Conservation (phyloP, 2,329 filamentous ascomycete genomes). For the Penicillium griseofulvum region DNA sequence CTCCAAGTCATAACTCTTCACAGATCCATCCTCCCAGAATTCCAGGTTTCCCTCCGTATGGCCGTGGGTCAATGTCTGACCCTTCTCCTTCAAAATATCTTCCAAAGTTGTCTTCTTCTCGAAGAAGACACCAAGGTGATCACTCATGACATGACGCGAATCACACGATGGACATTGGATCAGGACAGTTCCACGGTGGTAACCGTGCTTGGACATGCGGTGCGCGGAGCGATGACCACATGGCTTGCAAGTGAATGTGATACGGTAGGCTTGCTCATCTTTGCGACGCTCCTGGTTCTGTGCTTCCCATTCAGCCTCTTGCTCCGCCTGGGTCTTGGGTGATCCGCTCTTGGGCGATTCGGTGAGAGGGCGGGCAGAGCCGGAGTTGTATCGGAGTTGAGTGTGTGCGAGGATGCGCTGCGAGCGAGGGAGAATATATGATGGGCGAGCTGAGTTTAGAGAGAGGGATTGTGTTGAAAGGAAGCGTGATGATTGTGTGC, state of each 20-base stretch:
- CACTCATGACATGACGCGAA: conserved; percentile 85
- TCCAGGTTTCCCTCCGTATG: conserved; percentile 81
- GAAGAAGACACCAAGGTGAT: conserved; percentile 69
- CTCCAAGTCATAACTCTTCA: conserved; percentile 22
- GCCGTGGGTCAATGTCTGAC: conserved; percentile 76
- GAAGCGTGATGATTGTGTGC: conserved; percentile 19
- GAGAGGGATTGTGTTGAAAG: conserved; percentile 16
- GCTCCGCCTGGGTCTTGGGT: conserved; percentile 20
- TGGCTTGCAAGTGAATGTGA: conserved; percentile 90
- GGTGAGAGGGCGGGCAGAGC: conserved; percentile 34
- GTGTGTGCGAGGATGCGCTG: conserved; percentile 7
- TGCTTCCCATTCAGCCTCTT: conserved; percentile 34
- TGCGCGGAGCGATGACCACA: conserved; percentile 80
- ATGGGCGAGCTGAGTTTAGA: conserved; percentile 6
- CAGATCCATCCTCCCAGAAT: conserved; percentile 76
- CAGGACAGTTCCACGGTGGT: conserved; percentile 84
- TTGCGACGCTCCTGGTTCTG: conserved; percentile 38
- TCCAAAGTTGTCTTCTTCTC: conserved; percentile 44
- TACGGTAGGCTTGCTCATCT: conserved; percentile 69
- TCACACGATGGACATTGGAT: conserved; percentile 85
- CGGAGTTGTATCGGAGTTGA: conserved; percentile 32
- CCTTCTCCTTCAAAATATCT: conserved; percentile 41
- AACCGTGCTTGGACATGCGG: conserved; percentile 87
- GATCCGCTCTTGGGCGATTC: conserved; percentile 31
- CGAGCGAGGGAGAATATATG: neutral